These are phyloP conservation scores for Mycena galopus DNA, from an alignment of 768 basidiomycete species.

Conservation along the genomic window DNA sequence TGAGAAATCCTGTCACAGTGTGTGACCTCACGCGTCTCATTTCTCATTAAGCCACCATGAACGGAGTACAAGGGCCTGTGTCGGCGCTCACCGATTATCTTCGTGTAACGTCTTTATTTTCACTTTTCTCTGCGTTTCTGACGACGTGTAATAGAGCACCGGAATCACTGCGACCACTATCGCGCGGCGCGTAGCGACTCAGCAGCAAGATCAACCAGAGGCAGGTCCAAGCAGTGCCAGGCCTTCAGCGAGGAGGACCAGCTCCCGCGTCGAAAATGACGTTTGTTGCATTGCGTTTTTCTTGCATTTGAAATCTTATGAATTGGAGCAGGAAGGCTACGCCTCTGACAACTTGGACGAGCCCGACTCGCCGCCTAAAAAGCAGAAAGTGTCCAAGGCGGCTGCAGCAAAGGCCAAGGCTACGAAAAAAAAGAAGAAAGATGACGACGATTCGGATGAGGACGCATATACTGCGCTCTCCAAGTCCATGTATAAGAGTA, in stretches of 20 bases:
- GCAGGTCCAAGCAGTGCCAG: slow-evolving; percentile 58
- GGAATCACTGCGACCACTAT: slow-evolving; percentile 64
- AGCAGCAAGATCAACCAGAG: slow-evolving; percentile 54
- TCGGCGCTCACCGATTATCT: slow-evolving; percentile 89
- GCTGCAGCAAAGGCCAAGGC: slow-evolving; percentile 60
- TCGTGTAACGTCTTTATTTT: slow-evolving; percentile 59
- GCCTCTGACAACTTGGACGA: slow-evolving; percentile 85
- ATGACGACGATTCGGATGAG: slow-evolving; percentile 70
- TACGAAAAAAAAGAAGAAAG: slow-evolving; percentile 60
- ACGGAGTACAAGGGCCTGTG: slow-evolving; percentile 78
- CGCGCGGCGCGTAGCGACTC: slow-evolving; percentile 52
- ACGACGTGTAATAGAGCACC: slow-evolving; percentile 48
- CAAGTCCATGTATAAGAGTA: slow-evolving; percentile 57
- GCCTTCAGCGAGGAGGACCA: slow-evolving; percentile 4
- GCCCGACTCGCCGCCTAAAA: slow-evolving; percentile 64
- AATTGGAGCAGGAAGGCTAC: slow-evolving; percentile 56
- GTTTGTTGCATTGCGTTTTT: background rate
- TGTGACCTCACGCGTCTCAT: slow-evolving; percentile 34
- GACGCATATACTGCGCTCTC: slow-evolving; percentile 78
- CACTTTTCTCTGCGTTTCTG: background rate
- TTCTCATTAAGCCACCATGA: slow-evolving; percentile 25
- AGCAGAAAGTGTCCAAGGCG: slow-evolving; percentile 67
- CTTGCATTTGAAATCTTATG: background rate
- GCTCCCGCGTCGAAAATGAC: slow-evolving; percentile 26
- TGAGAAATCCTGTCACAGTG: background rate